A percentile compares a stretch with the other conserved stretches of the same genome.
Evolutionary conservation across 2,329 filamentous ascomycete genomes (phyloP).

Genomic region (Lojkania enalia): DNA sequence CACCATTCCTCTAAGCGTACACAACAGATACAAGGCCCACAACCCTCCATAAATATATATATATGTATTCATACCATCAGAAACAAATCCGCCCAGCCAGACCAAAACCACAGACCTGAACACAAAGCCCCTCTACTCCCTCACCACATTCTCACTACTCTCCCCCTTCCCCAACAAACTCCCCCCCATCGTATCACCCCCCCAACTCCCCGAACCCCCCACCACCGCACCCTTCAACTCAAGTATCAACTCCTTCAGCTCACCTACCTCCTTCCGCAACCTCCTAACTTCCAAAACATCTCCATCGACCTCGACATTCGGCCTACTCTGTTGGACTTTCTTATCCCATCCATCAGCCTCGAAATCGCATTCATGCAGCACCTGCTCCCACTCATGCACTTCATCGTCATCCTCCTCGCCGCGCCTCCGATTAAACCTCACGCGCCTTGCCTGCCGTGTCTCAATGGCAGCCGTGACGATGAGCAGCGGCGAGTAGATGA

Average conservation of each 20-base stretch:
- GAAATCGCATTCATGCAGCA: constrained; percentile 72
- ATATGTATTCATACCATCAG: not conserved
- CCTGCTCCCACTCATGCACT: constrained; percentile 91
- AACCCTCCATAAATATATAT: not conserved
- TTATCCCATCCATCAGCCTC: constrained; percentile 85
- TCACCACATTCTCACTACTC: constrained; percentile 27
- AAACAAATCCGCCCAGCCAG: no score
- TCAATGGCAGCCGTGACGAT: constrained; percentile 71
- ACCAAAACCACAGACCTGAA: not conserved
- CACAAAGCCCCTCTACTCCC: constrained; percentile 9
- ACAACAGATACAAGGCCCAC: no score
- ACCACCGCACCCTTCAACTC: constrained; percentile 27
- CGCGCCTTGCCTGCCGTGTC: constrained; percentile 54
- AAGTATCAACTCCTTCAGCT: constrained; percentile 48
- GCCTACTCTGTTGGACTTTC: constrained; percentile 72
- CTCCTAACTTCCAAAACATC: constrained; percentile 66
- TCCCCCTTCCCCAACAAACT: constrained; percentile 29
- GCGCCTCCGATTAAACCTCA: constrained; percentile 72
- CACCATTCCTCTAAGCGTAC: not conserved
- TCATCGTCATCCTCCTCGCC: constrained; percentile 90
- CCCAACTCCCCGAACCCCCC: constrained; percentile 34
- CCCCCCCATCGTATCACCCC: constrained; percentile 34
- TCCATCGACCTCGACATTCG: constrained; percentile 79
- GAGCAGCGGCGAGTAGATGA: constrained; percentile 83
- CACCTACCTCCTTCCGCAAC: constrained; percentile 49